Evolutionary conservation across 805 yeast species (phyloP).

Genomic region (Teunomyces atbi): DNA sequence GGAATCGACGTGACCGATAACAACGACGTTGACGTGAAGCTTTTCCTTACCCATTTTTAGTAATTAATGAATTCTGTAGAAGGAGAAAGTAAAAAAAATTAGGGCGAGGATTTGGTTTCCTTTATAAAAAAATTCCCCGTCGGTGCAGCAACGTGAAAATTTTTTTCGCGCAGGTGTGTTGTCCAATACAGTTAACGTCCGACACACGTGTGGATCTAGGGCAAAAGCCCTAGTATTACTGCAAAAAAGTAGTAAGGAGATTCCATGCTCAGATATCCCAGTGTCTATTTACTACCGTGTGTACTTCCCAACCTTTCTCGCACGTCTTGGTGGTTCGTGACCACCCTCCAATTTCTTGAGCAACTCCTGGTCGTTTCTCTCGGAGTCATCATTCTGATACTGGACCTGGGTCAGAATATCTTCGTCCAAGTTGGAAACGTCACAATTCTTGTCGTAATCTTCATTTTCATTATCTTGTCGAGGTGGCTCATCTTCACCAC

Average conservation of each 20-base stretch:
- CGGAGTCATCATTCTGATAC: constrained; percentile 22
- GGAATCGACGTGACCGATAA: constrained; percentile 99
- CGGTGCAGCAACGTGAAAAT: constrained; percentile 3
- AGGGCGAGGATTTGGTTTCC: constrained; percentile 3
- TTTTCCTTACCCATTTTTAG: constrained; percentile 81
- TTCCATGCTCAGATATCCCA: no score
- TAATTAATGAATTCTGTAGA: constrained; percentile 10
- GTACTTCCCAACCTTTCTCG: constrained; percentile 6
- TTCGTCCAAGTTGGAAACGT: constrained; percentile 17
- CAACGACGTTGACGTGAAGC: constrained; percentile 99
- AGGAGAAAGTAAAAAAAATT: constrained; percentile 9
- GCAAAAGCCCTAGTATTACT: constrained; percentile 3
- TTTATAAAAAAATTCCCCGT: constrained; percentile 6
- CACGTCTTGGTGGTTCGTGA: constrained; percentile 7
- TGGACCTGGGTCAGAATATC: constrained; percentile 21
- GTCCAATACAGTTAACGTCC: constrained; percentile 1
- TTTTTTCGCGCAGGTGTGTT: not conserved
- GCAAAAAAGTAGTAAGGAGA: not conserved
- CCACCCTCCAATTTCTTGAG: constrained; percentile 16
- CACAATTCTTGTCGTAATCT: constrained; percentile 9
- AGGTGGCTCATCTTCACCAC: not conserved
- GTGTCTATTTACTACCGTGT: not conserved
- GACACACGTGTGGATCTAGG: not conserved
- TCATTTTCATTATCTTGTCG: constrained; percentile 2
- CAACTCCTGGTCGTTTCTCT: constrained; percentile 17